These are phyloP conservation scores for Penicillium sp. DNA, from an alignment of 2,329 filamentous ascomycete genomes.

Conservation along the genomic window DNA sequence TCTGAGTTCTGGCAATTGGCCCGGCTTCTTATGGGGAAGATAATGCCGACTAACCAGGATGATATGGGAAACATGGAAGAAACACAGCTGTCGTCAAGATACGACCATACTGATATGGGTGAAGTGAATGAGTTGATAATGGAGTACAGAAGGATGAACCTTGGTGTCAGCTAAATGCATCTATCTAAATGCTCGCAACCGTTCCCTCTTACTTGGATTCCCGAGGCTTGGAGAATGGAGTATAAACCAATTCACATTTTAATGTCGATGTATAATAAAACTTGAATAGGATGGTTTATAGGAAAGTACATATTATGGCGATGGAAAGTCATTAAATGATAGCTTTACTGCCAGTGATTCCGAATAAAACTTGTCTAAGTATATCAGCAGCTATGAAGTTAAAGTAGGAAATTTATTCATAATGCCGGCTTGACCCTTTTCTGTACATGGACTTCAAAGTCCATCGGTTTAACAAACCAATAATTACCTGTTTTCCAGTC, in stretches of 20 bases:
- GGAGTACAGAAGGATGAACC: constrained; percentile 28
- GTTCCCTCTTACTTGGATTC: no score
- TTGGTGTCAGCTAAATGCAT: constrained; percentile 12
- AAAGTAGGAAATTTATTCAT: no score
- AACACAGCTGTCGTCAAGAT: constrained; percentile 9
- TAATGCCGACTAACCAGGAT: constrained; percentile 7
- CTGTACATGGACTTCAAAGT: constrained; percentile 43
- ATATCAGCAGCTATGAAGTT: no score
- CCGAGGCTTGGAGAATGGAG: no score
- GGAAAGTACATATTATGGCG: no score
- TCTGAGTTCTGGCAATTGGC: constrained; percentile 36
- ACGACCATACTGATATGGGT: constrained; percentile 31
- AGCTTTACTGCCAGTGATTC: no score
- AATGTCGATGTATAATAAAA: no score
- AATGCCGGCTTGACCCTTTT: neutral
- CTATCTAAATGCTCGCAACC: no score
- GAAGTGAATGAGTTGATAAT: constrained; percentile 31
- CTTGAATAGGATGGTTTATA: no score
- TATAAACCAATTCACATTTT: no score
- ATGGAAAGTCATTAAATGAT: no score
- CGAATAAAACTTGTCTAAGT: no score
- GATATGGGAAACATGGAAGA: constrained; percentile 2
- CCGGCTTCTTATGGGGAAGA: constrained; percentile 24
- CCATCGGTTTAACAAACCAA: constrained; percentile 50
- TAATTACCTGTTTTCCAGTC: constrained; percentile 44